Evolutionary conservation across 176 grass and related monocot genomes (phyloP), one percentile per base, ranked within the genome.

Genomic region (Neostapfia colusana): DNA sequence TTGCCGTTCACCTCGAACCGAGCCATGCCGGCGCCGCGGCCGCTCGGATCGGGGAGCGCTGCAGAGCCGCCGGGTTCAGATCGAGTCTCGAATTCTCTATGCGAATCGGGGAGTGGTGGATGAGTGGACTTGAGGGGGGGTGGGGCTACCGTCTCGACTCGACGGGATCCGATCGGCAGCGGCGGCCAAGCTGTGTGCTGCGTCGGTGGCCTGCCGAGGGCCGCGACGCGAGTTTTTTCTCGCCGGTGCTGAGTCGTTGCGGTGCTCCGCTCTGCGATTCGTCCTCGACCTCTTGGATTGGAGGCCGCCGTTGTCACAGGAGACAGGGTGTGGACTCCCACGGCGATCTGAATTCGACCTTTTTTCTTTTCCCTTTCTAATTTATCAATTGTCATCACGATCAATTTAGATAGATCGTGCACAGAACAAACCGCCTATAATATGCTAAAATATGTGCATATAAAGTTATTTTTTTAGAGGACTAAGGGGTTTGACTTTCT

Each of bases 1-100:
- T 99, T 99, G 38, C 95, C 95, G 69, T 82, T 88, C 70, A 99
- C 89, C 70, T 92, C 89, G 77, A 88, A 95, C 83, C 77, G 80
- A 81, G 82, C 82, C 95, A 98, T 99, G 86, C 39, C 55, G 44
- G 37, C 63, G 69, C 63, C 69, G 56, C 57, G 72, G 66, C 64
- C 36, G 27, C 71, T 38, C 75, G 45, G 86, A 88, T 88, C 81
- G 63, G 62, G 45, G 45, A 48, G 56, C 67, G 26, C 81, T 84
- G 75, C 81, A 13, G 43, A 10, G 54, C 46, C 37, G n/a, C 37
- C 4, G 62, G 16, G 63, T 27, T 88, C 75, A 79, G 85, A 88
- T 88, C 85, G 45, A 55, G 70, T 70, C 46, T 27, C 44, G 54
- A 74, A 55, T 63, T 70, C 46, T 27, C 44, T 43, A 74, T 67